A percentile compares a stretch with the other conserved stretches of the same genome.
Conservation (phyloP, 257 asterid species). For the Scutellaria barbata region DNA sequence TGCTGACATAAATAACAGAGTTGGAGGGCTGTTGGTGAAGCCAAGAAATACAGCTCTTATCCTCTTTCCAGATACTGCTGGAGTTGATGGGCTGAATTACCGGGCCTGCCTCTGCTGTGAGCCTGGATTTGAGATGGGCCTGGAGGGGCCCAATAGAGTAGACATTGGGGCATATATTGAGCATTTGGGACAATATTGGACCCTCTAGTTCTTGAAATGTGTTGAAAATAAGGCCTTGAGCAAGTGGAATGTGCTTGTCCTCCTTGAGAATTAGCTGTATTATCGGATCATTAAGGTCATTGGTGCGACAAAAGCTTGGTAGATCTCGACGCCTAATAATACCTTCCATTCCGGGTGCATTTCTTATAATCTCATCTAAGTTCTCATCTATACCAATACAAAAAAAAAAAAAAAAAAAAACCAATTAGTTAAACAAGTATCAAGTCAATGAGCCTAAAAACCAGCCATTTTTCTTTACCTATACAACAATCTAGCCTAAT, state of each 20-base stretch:
- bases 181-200: conserved; percentile 54
- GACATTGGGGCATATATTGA: conserved; percentile 52
- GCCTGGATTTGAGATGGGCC: conserved; percentile 42
- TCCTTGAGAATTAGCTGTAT: conserved; percentile 37
- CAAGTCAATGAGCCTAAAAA: background rate
- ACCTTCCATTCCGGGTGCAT: conserved; percentile 68
- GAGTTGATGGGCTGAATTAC: background rate
- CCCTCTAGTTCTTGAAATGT: conserved; percentile 65
- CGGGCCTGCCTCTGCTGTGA: background rate
- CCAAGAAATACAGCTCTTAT: conserved; percentile 56
- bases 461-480: background rate
- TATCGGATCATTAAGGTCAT: conserved; percentile 28
- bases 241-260: conserved; percentile 39
- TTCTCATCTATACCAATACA: conserved; percentile 44
- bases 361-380: conserved; percentile 50
- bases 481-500: background rate
- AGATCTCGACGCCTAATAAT: conserved; percentile 73
- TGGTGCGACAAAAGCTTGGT: conserved; percentile 58
- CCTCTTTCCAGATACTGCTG: conserved; percentile 55
- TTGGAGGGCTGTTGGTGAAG: conserved; percentile 51
- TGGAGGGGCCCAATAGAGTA: conserved; percentile 72
- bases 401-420: conserved; percentile 20
- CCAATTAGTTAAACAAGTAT: background rate
- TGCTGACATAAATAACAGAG: conserved; percentile 60
- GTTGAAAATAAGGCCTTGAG: conserved; percentile 65